phyloP scores from a whole-genome alignment of 495 filamentous ascomycete species.

The Penicillium parvum region DNA sequence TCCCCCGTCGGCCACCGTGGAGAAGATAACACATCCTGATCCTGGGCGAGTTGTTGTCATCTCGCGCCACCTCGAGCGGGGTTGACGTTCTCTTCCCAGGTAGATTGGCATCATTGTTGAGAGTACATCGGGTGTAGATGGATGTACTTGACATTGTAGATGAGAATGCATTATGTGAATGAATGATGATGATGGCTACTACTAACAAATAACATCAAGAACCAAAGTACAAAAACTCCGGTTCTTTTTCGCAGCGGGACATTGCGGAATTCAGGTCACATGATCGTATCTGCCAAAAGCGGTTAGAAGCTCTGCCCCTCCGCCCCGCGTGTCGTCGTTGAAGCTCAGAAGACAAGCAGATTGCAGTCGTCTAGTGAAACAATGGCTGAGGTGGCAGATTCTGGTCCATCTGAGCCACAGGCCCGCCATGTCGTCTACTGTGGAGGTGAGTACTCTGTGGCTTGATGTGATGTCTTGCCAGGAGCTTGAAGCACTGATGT shows the following conservation, averaged over 20 bases:
- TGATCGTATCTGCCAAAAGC: not conserved
- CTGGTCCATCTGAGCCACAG: slow-evolving; percentile 50
- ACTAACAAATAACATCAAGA: too few relatives aligned
- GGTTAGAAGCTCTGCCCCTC: slow-evolving; percentile 2
- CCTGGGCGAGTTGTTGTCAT: slow-evolving; percentile 1
- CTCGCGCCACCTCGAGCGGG: slow-evolving; percentile 3
- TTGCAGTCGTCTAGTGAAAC: slow-evolving; percentile 1
- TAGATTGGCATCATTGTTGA: too few relatives aligned
- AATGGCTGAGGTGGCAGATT: slow-evolving; percentile 41
- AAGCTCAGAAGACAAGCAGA: not conserved
- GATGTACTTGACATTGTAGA: too few relatives aligned
- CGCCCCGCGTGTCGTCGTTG: not conserved
- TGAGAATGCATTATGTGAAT: too few relatives aligned
- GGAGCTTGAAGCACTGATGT: slow-evolving; percentile 12
- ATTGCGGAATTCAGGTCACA: not conserved
- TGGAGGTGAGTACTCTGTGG: slow-evolving; percentile 55
- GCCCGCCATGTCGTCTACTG: slow-evolving; percentile 71
- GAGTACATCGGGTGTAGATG: too few relatives aligned
- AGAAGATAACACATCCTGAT: slow-evolving; percentile 1
- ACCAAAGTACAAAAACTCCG: not conserved
- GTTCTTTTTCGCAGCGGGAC: slow-evolving; percentile 3
- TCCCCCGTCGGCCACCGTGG: not conserved
- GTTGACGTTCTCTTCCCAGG: too few relatives aligned
- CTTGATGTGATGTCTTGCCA: not conserved
- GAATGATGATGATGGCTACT: too few relatives aligned